phyloP scores from a whole-genome alignment of 768 basidiomycete genomes.

The Auricularia cornea region DNA sequence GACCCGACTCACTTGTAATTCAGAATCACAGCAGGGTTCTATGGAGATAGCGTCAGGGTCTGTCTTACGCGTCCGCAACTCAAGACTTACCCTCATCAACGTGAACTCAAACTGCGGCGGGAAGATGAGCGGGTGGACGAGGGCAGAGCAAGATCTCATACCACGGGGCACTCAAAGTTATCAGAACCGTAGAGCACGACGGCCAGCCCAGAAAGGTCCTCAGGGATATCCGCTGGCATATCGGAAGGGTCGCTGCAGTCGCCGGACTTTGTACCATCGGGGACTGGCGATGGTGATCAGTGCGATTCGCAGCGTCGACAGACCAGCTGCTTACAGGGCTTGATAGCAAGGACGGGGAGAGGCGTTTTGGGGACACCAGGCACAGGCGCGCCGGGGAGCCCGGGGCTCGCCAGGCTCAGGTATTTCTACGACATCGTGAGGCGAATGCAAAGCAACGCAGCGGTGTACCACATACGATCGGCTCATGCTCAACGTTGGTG shows the following conservation, averaged over 20 bases:
- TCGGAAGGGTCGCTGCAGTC: too few species aligned
- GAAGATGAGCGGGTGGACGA: background rate
- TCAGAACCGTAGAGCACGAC: background rate
- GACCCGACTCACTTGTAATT: background rate
- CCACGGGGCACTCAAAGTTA: background rate
- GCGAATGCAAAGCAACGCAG: background rate
- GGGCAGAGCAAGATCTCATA: background rate
- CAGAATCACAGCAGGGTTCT: background rate
- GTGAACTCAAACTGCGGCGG: background rate
- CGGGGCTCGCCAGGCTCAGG: background rate
- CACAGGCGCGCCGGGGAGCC: background rate
- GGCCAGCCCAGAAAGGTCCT: background rate
- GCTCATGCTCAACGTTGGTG: background rate
- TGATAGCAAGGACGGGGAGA: background rate
- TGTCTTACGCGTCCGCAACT: too few species aligned
- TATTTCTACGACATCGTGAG: background rate
- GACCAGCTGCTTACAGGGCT: background rate
- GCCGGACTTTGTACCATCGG: background rate
- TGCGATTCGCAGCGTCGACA: background rate
- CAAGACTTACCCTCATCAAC: too few species aligned
- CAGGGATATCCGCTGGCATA: background rate
- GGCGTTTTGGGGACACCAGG: background rate
- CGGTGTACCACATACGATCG: background rate
- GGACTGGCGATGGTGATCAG: background rate
- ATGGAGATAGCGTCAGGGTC: background rate